Evolutionary conservation across 352 stramenopile genomes (phyloP).

Genomic region (Phytophthora sp.): DNA sequence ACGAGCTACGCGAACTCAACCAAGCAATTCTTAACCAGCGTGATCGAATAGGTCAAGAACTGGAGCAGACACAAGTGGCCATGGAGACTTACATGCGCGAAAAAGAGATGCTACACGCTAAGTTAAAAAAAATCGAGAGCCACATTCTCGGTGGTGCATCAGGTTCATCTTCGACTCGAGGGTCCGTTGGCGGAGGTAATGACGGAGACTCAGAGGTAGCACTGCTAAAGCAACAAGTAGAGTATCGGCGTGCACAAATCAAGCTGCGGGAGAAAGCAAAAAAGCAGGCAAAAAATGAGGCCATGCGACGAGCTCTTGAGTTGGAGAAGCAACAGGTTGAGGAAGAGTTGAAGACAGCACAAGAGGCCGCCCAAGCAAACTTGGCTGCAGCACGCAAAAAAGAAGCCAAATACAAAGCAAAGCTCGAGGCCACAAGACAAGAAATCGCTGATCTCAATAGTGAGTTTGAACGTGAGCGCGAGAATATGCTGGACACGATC

Average conservation of each 20-base stretch:
- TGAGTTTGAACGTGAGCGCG: conserved; percentile 87
- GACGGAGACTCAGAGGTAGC: conserved; percentile 71
- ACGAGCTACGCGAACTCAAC: conserved; percentile 71
- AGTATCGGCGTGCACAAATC: conserved; percentile 77
- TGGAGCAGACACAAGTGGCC: conserved; percentile 71
- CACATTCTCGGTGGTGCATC: conserved; percentile 72
- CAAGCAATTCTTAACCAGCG: conserved; percentile 70
- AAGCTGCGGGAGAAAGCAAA: conserved; percentile 82
- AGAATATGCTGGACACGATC: conserved; percentile 87
- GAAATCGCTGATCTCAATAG: conserved; percentile 86
- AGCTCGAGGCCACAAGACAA: conserved; percentile 76
- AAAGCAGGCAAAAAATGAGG: conserved; percentile 69
- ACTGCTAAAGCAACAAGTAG: conserved; percentile 83
- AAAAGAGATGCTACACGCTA: conserved; percentile 63
- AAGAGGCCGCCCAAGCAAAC: conserved; percentile 68
- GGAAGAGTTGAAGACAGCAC: conserved; percentile 71
- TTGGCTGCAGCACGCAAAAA: conserved; percentile 66
- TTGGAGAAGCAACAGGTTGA: conserved; percentile 81
- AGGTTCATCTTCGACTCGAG: conserved; percentile 11
- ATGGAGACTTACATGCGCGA: conserved; percentile 72
- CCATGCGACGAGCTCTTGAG: conserved; percentile 55
- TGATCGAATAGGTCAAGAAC: conserved; percentile 73
- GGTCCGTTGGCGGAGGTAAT: neutral
- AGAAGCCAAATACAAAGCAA: conserved; percentile 67
- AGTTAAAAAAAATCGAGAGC: conserved; percentile 83